Conservation (phyloP, 805 yeast genomes). For the Wickerhamiella dianesei region DNA sequence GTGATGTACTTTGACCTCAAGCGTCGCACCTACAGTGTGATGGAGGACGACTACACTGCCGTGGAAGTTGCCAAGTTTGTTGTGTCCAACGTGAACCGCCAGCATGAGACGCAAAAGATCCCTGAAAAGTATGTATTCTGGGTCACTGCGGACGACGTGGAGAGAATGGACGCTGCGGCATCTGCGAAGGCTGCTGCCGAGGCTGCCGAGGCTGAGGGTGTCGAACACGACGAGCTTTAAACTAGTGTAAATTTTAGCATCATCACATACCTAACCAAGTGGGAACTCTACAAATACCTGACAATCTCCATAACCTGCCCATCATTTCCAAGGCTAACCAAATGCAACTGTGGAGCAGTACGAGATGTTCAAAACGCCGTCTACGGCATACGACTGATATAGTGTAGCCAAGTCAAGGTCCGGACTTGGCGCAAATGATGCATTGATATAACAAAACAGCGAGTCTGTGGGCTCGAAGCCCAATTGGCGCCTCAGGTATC, state of each 20-base stretch:
- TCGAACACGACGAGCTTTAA: not conserved
- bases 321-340: too few relatives aligned
- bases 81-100: slow-evolving; percentile 5
- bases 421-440: slow-evolving; percentile 29
- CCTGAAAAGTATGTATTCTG: slow-evolving; percentile 15
- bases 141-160: slow-evolving; percentile 16
- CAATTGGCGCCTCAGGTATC: slow-evolving; percentile 32
- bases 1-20: slow-evolving; percentile 12
- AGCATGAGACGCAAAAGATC: slow-evolving; percentile 2
- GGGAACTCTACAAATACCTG: too few relatives aligned
- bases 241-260: not conserved
- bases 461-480: slow-evolving; percentile 20
- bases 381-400: slow-evolving; percentile 19
- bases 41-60: slow-evolving; percentile 9
- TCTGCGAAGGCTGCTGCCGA: slow-evolving; percentile 5
- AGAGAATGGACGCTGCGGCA: slow-evolving; percentile 6
- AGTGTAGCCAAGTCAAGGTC: slow-evolving; percentile 27
- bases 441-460: slow-evolving; percentile 29
- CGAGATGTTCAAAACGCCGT: slow-evolving; percentile 22
- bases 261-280: too few relatives aligned
- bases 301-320: too few relatives aligned
- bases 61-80: slow-evolving; percentile 7
- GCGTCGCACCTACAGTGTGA: slow-evolving; percentile 4
- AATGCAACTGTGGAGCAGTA: slow-evolving; percentile 27
- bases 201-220: slow-evolving; percentile 8